A percentile compares a stretch with the other conserved stretches of the same genome.
These are phyloP conservation scores for Flaveria robusta DNA, from an alignment of 129 eudicot genomes.

Conservation along the genomic window DNA sequence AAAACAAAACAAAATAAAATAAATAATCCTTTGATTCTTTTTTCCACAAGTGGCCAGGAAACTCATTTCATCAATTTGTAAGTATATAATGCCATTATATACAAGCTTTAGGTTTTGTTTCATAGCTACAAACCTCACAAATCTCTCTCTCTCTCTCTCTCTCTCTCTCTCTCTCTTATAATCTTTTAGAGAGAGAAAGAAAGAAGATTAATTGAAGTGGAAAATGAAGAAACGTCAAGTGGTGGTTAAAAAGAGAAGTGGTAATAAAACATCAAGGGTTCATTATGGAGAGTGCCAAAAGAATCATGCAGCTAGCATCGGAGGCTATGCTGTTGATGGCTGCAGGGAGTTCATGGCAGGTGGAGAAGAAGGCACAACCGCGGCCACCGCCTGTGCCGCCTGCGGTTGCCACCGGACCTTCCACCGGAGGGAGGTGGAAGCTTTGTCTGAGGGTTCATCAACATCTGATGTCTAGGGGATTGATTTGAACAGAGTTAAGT, in stretches of 20 bases:
- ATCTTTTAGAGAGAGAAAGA: constrained; percentile 29
- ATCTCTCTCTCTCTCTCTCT: constrained; percentile 24
- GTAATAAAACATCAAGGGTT: constrained; percentile 33
- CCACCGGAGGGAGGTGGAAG: constrained; percentile 58
- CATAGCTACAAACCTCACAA: constrained; percentile 5
- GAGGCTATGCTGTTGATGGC: constrained; percentile 45
- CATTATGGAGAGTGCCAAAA: constrained; percentile 41
- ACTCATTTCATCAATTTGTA: constrained; percentile 6
- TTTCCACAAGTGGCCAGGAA: constrained; percentile 32
- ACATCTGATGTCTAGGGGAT: constrained; percentile 31
- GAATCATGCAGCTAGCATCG: constrained; percentile 47
- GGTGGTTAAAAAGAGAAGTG: constrained; percentile 31
- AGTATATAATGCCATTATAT: constrained; percentile 33
- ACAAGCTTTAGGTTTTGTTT: constrained; percentile 32
- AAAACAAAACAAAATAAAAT: too few relatives aligned
- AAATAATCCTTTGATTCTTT: background rate
- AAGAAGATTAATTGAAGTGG: background rate
- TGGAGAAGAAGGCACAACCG: constrained; percentile 64
- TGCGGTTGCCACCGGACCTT: constrained; percentile 89
- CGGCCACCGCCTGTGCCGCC: constrained; percentile 66
- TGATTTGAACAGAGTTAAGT: constrained; percentile 23
- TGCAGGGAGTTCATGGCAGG: constrained; percentile 63
- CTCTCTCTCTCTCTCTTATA: constrained; percentile 16
- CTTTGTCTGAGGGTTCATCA: constrained; percentile 54
- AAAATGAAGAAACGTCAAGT: constrained; percentile 47